Percentiles rank a stretch among this genome's conserved stretches.
Conservation (phyloP, 768 basidiomycete species). For the Zangia roseola region DNA sequence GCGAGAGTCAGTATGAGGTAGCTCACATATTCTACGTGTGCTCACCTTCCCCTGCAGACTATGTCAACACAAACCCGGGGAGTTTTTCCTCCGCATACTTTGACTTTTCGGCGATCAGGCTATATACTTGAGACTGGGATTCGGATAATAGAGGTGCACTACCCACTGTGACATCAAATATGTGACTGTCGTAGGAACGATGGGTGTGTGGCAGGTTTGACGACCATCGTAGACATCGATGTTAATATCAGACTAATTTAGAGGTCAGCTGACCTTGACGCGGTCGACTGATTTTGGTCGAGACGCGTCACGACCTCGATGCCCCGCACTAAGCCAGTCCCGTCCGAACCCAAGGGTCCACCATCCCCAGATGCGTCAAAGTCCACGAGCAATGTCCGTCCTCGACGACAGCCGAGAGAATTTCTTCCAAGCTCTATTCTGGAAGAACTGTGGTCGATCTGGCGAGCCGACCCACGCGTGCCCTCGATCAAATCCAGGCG, state of each 20-base stretch:
- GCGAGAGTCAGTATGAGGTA: slow-evolving; percentile 43
- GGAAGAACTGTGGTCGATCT: slow-evolving; percentile 30
- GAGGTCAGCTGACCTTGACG: slow-evolving; percentile 12
- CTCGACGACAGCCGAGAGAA: slow-evolving; percentile 7
- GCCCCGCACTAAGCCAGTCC: slow-evolving; percentile 7
- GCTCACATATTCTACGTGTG: background rate
- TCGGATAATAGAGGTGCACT: background rate
- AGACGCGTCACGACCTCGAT: slow-evolving; percentile 8
- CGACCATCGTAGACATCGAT: too few relatives aligned
- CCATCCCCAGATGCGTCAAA: background rate
- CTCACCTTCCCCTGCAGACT: slow-evolving; percentile 34
- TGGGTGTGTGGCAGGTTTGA: too few relatives aligned
- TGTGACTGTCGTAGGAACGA: background rate
- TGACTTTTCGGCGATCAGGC: slow-evolving; percentile 59
- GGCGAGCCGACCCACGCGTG: slow-evolving; percentile 28
- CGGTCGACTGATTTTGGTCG: background rate
- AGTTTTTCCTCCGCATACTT: slow-evolving; percentile 73
- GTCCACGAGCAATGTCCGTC: slow-evolving; percentile 1
- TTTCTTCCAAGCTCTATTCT: slow-evolving; percentile 12
- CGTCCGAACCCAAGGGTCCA: background rate
- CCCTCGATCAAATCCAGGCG: slow-evolving; percentile 28
- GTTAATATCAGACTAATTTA: background rate
- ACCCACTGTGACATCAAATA: slow-evolving; percentile 10
- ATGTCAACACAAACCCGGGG: slow-evolving; percentile 45
- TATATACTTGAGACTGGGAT: slow-evolving; percentile 38